Conservation (phyloP, 2,329 filamentous ascomycete species). For the Pestalotiopsis sp. region DNA sequence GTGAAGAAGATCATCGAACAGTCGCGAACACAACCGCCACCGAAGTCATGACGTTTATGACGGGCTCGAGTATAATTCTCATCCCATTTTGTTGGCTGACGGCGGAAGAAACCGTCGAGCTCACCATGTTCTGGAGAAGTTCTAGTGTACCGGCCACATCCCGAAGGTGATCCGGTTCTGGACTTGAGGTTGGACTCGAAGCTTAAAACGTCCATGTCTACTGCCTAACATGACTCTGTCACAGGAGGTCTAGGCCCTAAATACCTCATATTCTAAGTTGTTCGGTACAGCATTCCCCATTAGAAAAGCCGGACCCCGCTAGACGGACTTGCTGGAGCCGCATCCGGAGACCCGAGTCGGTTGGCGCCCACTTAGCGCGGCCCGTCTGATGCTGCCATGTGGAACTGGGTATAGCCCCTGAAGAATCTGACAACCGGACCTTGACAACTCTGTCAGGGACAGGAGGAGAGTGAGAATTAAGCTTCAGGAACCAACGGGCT, state of each 20-base stretch:
- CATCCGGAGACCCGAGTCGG: neutral
- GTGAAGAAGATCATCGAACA: neutral
- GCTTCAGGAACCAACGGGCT: constrained; percentile 1
- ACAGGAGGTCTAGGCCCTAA: neutral
- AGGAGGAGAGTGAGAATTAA: neutral
- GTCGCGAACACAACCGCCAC: neutral
- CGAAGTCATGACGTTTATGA: neutral
- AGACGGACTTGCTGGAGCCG: neutral
- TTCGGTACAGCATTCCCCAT: neutral
- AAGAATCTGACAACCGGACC: neutral
- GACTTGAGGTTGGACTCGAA: neutral
- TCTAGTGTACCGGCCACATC: neutral
- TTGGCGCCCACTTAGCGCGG: neutral
- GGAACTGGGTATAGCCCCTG: neutral
- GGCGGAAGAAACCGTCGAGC: neutral
- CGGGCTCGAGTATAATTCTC: neutral
- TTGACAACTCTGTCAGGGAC: neutral
- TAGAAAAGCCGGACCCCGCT: neutral
- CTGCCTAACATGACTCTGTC: neutral
- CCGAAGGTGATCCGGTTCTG: neutral
- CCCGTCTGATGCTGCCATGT: neutral
- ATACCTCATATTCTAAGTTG: neutral
- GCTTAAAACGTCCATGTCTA: neutral
- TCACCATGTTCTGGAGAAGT: neutral
- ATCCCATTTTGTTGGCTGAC: neutral